Percentiles rank a stretch among this genome's conserved stretches.
These are phyloP conservation scores for Cryptococcus maquisensis DNA, from an alignment of 1,284 basidiomycete species.

Conservation along the genomic window DNA sequence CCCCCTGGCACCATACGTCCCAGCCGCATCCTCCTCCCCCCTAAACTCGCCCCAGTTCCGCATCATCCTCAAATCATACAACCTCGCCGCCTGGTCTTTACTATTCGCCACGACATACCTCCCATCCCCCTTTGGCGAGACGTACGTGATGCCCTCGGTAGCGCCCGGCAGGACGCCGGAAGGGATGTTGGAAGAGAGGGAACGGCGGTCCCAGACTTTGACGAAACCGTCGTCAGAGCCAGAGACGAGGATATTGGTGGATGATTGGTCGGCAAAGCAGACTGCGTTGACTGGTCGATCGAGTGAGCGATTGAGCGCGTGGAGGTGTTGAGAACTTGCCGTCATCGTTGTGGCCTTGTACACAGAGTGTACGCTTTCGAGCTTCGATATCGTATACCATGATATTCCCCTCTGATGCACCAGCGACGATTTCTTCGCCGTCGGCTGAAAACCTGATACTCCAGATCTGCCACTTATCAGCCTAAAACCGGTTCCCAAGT, in stretches of 20 bases:
- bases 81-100: slow-evolving; percentile 86
- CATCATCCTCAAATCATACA: slow-evolving; percentile 97
- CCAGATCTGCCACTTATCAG: slow-evolving; percentile 60
- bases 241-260: slow-evolving; percentile 88
- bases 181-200: slow-evolving; percentile 72
- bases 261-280: slow-evolving; percentile 87
- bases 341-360: slow-evolving; percentile 79
- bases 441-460: slow-evolving; percentile 93
- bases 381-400: slow-evolving; percentile 86
- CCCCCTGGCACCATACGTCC: slow-evolving; percentile 59
- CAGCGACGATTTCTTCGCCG: slow-evolving; percentile 77
- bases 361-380: slow-evolving; percentile 71
- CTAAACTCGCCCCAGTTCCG: slow-evolving; percentile 67
- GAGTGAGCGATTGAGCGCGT: background rate
- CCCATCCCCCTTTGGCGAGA: slow-evolving; percentile 82
- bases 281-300: slow-evolving; percentile 72
- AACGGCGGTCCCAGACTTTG: slow-evolving; percentile 96
- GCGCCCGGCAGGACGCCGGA: slow-evolving; percentile 92
- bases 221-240: slow-evolving; percentile 91
- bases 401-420: slow-evolving; percentile 48
- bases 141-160: slow-evolving; percentile 88
- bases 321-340: slow-evolving; percentile 13
- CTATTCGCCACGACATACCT: slow-evolving; percentile 95
- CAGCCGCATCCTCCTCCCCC: slow-evolving; percentile 49
- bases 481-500: background rate